Evolutionary conservation across 306 rosid species (phyloP), one percentile per base, ranked within the genome.

Genomic region (Lathyrus aphaca): DNA sequence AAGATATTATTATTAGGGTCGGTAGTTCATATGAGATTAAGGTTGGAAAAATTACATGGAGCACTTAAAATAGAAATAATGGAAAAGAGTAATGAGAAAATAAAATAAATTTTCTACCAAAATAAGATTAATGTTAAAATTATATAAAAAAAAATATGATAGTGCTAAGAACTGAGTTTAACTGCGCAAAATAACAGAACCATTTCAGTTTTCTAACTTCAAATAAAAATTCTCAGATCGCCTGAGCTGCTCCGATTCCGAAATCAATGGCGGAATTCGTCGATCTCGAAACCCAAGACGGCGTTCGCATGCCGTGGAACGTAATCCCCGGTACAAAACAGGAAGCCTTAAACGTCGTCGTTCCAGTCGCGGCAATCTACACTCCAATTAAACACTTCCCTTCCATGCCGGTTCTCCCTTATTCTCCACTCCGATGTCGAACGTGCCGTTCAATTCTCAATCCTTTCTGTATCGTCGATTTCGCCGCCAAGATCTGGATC

Each of bases 251-350:
- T 7, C 62, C 16, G 17, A 4, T 4, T 63, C 6, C 6, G 25
- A 1, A 8, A 32, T 10, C 50, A 64, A 92, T 90, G 99, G 84
- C 92, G 67, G 99, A 94, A 79, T 94, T 94, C 81, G 48, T 83
- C 0, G 97, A 94, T 80, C 86, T 94, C 5, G 99, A 94, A 66
- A 57, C 88, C 32, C 99, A 91, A 38, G 99, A 94, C 81, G 97
- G 99, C 30, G 97, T 94, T 1, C 96, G 99, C 5, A 94, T 94
- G 99, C 91, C 99, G 2, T 94, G 99, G 99, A 94, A 94, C 77
- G 99, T 94, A 14, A 76, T 94, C 37, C 99, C 99, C 0, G 99
- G 99, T 12, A 89, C 96, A 0, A 91, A 84, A 81, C 95, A 87
- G 65, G 97, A 91, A 64, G 71, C 95, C 3, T 43, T 67, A 7